Conservation (phyloP, 345 rosid species). For the Citrus trifoliata region DNA sequence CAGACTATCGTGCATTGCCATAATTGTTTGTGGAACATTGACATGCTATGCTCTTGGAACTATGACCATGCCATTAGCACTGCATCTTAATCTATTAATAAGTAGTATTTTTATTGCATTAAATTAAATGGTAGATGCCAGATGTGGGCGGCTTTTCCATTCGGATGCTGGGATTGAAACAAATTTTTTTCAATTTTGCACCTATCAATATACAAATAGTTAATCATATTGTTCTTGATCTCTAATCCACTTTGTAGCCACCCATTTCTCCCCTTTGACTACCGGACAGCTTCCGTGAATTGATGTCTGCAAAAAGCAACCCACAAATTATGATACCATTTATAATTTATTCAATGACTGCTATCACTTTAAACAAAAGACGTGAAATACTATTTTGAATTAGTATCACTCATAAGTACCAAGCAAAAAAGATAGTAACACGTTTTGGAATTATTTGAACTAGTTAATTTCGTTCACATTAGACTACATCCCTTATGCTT, state of each 20-base stretch:
- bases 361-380: neutral
- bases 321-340: neutral
- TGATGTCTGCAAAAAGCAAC: conserved; percentile 53
- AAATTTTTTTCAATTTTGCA: neutral
- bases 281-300: conserved; percentile 92
- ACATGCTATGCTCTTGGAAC: neutral
- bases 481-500: neutral
- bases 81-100: neutral
- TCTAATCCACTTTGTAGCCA: conserved; percentile 88
- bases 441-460: too few species aligned
- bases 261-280: conserved; percentile 82
- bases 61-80: neutral
- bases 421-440: too few species aligned
- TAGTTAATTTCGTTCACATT: too few species aligned
- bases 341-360: neutral
- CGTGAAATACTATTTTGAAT: too few species aligned
- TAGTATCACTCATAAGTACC: neutral
- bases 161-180: neutral
- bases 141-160: neutral
- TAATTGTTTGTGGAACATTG: neutral
- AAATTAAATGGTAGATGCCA: neutral
- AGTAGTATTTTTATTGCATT: neutral
- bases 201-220: neutral
- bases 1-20: neutral
- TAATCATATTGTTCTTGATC: conserved; percentile 43